Conservation (phyloP, 2,329 filamentous ascomycete species). For the Fusarium proliferatum region DNA sequence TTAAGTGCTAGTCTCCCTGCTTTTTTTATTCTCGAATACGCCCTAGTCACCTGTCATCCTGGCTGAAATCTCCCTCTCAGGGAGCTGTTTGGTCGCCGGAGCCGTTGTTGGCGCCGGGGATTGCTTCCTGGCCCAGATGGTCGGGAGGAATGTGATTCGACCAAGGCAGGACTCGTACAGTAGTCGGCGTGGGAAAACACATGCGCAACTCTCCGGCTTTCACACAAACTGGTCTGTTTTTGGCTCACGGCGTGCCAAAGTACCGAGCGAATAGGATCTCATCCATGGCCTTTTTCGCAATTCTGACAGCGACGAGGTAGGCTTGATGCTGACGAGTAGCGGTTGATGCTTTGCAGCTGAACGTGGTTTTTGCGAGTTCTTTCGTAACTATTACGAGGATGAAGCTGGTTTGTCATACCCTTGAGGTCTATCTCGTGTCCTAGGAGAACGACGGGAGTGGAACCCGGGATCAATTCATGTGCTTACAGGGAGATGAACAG, state of each 20-base stretch:
- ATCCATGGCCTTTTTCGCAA: slow-evolving; percentile 22
- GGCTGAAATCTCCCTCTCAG: slow-evolving; percentile 31
- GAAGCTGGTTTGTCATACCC: slow-evolving; percentile 11
- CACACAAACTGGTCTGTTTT: slow-evolving; percentile 19
- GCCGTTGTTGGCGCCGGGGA: slow-evolving; percentile 44
- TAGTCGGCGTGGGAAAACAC: slow-evolving; percentile 18
- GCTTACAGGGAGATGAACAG: background rate
- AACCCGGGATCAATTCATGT: background rate
- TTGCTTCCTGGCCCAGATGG: slow-evolving; percentile 44
- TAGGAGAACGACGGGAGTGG: background rate
- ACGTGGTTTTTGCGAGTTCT: background rate
- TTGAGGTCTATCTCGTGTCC: background rate
- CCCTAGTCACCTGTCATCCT: slow-evolving; percentile 40
- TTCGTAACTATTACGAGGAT: slow-evolving; percentile 25
- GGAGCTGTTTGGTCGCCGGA: slow-evolving; percentile 40
- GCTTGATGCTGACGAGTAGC: slow-evolving; percentile 38
- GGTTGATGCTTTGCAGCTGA: slow-evolving; percentile 13
- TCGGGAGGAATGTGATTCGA: slow-evolving; percentile 47
- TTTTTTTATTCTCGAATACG: slow-evolving; percentile 44
- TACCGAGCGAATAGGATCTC: slow-evolving; percentile 43
- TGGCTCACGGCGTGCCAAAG: slow-evolving; percentile 36
- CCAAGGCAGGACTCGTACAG: slow-evolving; percentile 9
- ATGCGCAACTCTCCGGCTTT: slow-evolving; percentile 32
- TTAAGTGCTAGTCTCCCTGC: slow-evolving; percentile 27
- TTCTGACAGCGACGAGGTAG: slow-evolving; percentile 31